Base-by-base conservation (phyloP, 2,329 filamentous ascomycete species). In the Stemphylium vesicarium region DNA sequence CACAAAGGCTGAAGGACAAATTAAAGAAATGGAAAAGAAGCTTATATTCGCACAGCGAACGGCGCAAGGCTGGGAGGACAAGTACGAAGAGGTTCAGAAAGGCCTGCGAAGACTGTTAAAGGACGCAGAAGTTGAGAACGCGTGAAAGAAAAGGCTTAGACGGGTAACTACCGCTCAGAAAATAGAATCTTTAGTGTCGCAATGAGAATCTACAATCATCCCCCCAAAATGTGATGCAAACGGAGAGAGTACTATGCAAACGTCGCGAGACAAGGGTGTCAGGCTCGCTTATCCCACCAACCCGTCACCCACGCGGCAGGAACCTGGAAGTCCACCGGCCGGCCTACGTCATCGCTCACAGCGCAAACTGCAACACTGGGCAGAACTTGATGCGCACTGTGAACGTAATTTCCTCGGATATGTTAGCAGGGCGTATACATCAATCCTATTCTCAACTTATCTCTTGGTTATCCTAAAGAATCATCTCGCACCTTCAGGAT, bases 401-500 rank as follows among this genome's bases (percentile, higher is more conserved):
- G 24, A 32, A 13, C 10, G 16, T 45, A n/a, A n/a, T 22, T n/a
- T 18, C 3, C 8, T 9, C 20, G 4, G 13, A 29, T 31, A 15
- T 29, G 12, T 15, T 24, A 40, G 10, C 22, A 13, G 11, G 13
- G 26, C 4, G 26, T 9, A 29, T 29, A 29, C 26, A 29, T 29
- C 9, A 11, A 29, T 11, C 8, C 26, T 29, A 41, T 20, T 8
- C 20, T 13, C 15, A 35, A 29, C 11, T 29, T 15, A 5, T 16
- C 20, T 12, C 9, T 22, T n/a, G 18, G 24, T 22, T 2, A 9
- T 26, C 3, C 35, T 15, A 7, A 11, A 15, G 4, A 42, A 9
- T 36, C 18, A 5, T 26, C 7, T 12, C n/a, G 29, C 13, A 12
- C 15, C 20, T 9, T 8, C 45, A 66, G 35, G 33, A 74, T 74